phyloP scores from a whole-genome alignment of 2,329 filamentous ascomycete genomes.

The Chalaropsis thielavioides region DNA sequence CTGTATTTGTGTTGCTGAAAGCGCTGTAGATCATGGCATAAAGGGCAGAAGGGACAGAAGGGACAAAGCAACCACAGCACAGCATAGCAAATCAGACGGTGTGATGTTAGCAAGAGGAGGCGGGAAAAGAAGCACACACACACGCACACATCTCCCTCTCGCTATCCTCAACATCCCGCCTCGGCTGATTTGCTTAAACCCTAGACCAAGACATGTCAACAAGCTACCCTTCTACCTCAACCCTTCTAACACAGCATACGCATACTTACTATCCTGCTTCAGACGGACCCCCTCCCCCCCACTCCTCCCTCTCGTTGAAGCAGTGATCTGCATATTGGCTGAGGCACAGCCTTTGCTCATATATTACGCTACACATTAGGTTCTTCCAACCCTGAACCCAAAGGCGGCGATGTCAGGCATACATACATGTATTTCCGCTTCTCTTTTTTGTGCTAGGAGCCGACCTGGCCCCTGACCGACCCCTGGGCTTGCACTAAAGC shows the following conservation, averaged over 20 bases:
- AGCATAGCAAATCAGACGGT: not conserved
- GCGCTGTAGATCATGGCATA: not conserved
- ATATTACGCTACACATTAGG: too few species aligned
- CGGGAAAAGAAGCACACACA: too few species aligned
- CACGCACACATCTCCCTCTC: not conserved
- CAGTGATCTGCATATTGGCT: not conserved
- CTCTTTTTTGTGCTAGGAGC: not conserved
- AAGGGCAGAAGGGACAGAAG: not conserved
- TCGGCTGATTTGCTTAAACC: not conserved
- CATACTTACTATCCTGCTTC: not conserved
- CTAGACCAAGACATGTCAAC: not conserved
- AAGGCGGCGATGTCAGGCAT: not conserved
- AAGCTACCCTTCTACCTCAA: not conserved
- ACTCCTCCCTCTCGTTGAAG: not conserved
- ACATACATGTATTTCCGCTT: not conserved
- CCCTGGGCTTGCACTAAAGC: not conserved
- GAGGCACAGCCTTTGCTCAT: conserved; percentile 3
- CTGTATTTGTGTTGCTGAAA: not conserved
- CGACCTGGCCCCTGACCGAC: not conserved
- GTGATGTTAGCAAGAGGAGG: not conserved
- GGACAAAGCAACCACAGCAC: too few species aligned
- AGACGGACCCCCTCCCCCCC: not conserved
- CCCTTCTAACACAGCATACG: not conserved
- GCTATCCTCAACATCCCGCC: not conserved
- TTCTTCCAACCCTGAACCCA: too few species aligned